Conservation (phyloP, 257 asterid genomes). For the Ocimum tenuiflorum region DNA sequence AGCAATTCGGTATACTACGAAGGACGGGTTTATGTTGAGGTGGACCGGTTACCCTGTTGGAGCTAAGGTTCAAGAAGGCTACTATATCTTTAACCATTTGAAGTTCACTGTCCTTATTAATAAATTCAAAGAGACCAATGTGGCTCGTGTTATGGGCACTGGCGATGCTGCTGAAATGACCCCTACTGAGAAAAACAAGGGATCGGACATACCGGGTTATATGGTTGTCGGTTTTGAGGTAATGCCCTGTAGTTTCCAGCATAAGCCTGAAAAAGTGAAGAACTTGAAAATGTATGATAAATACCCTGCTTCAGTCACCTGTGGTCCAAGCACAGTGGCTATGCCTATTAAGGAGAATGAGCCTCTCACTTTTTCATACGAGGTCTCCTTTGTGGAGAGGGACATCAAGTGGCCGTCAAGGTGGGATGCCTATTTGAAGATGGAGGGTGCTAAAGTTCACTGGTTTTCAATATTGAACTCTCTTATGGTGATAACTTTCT, state of each 20-base stretch:
- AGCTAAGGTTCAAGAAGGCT: slow-evolving; percentile 47
- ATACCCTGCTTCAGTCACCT: slow-evolving; percentile 50
- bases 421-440: slow-evolving; percentile 84
- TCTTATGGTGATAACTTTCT: slow-evolving; percentile 83
- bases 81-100: slow-evolving; percentile 64
- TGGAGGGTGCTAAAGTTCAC: slow-evolving; percentile 88
- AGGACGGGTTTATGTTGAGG: slow-evolving; percentile 52
- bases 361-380: slow-evolving; percentile 60
- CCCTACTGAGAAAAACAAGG: slow-evolving; percentile 35
- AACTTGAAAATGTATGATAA: slow-evolving; percentile 51
- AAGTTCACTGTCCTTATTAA: slow-evolving; percentile 61
- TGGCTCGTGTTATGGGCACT: slow-evolving; percentile 75
- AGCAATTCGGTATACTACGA: slow-evolving; percentile 60
- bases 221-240: slow-evolving; percentile 88
- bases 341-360: slow-evolving; percentile 61
- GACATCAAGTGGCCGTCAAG: slow-evolving; percentile 89
- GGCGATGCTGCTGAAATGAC: slow-evolving; percentile 71
- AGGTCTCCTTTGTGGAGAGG: slow-evolving; percentile 62
- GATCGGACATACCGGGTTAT: slow-evolving; percentile 54
- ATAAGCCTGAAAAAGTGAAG: slow-evolving; percentile 39
- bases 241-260: slow-evolving; percentile 67
- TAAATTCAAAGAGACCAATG: slow-evolving; percentile 55
- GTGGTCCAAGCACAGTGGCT: slow-evolving; percentile 50
- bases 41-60: no score
- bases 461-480: slow-evolving; percentile 83